Conservation (phyloP, 208 protist species). For the Crithidia brevicula region DNA sequence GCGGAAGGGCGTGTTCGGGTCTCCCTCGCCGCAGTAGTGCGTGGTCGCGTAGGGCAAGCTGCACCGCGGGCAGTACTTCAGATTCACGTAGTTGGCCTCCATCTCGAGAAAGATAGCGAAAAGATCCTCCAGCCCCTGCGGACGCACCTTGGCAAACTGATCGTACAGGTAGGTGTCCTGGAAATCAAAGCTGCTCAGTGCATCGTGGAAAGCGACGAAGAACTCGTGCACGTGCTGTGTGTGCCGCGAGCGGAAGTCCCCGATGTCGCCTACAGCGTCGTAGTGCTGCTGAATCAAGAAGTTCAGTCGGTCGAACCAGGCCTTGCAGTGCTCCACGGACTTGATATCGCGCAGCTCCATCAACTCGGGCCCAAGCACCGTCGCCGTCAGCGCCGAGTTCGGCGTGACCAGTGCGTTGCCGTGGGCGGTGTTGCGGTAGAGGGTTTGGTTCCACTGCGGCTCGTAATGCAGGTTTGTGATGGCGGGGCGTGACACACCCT, state of each 20-base stretch:
- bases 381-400: constrained; percentile 57
- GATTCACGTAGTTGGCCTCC: constrained; percentile 88
- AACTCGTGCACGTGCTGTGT: constrained; percentile 89
- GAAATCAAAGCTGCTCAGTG: constrained; percentile 85
- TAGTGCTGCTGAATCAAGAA: constrained; percentile 88
- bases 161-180: constrained; percentile 77
- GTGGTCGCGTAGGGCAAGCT: constrained; percentile 83
- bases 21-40: constrained; percentile 87
- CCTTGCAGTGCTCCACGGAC: constrained; percentile 82
- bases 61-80: constrained; percentile 87
- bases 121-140: constrained; percentile 71
- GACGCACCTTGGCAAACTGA: constrained; percentile 63
- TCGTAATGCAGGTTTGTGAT: constrained; percentile 88
- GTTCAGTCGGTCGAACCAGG: constrained; percentile 82
- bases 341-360: constrained; percentile 81
- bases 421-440: constrained; percentile 72
- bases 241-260: constrained; percentile 74
- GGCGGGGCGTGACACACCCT: constrained; percentile 69
- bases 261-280: constrained; percentile 88
- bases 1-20: constrained; percentile 79
- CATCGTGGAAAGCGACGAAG: constrained; percentile 90
- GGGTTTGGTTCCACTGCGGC: constrained; percentile 73
- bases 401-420: constrained; percentile 68
- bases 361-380: constrained; percentile 81
- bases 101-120: constrained; percentile 93